Percentiles rank a stretch among this genome's conserved stretches.
These are phyloP conservation scores for Phytophthora rubi DNA, from an alignment of 352 stramenopile genomes.

Conservation along the genomic window DNA sequence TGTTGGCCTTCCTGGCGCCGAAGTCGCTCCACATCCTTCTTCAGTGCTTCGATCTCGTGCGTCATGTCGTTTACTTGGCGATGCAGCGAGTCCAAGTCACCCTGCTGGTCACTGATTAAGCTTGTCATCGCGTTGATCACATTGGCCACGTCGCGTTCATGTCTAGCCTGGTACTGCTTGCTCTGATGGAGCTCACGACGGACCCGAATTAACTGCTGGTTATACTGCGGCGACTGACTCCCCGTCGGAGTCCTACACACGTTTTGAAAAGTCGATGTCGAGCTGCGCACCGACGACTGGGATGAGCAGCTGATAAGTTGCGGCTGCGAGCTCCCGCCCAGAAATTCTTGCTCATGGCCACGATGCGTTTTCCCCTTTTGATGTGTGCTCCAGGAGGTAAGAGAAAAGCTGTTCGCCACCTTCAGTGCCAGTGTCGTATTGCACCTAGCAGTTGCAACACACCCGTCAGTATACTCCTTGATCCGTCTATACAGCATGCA, in stretches of 20 bases:
- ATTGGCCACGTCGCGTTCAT: slow-evolving; percentile 41
- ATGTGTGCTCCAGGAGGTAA: slow-evolving; percentile 47
- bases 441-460: slow-evolving; percentile 28
- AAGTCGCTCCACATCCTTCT: slow-evolving; percentile 27
- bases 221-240: slow-evolving; percentile 20
- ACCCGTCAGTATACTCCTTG: neutral
- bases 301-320: slow-evolving; percentile 33
- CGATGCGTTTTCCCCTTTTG: slow-evolving; percentile 34
- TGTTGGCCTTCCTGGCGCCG: slow-evolving; percentile 17
- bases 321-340: slow-evolving; percentile 13
- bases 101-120: slow-evolving; percentile 57
- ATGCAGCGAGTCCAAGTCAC: slow-evolving; percentile 32
- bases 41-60: slow-evolving; percentile 27
- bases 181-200: slow-evolving; percentile 31
- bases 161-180: slow-evolving; percentile 28
- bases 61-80: slow-evolving; percentile 24
- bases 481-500: neutral
- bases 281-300: slow-evolving; percentile 24
- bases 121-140: slow-evolving; percentile 55
- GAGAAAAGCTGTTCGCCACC: neutral
- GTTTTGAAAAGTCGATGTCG: slow-evolving; percentile 3
- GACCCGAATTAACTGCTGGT: slow-evolving; percentile 34
- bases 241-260: neutral
- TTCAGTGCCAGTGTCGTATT: slow-evolving; percentile 37
- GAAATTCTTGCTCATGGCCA: slow-evolving; percentile 12